A percentile compares a stretch with the other conserved stretches of the same genome.
phyloP scores from a whole-genome alignment of 768 basidiomycete genomes.

The Podaxis rugospora region DNA sequence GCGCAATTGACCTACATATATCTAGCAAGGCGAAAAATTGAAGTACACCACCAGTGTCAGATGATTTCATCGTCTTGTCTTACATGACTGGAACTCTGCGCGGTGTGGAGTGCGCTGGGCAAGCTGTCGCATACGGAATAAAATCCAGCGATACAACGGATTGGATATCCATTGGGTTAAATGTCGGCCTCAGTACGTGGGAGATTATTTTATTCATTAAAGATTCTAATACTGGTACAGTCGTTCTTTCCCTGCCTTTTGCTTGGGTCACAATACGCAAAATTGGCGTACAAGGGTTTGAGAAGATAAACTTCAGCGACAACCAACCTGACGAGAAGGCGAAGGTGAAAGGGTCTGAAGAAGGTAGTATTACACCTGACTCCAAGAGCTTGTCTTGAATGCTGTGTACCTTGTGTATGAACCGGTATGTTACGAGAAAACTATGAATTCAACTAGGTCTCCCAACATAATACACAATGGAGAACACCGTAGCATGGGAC shows the following conservation, averaged over 20 bases:
- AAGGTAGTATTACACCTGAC: not conserved
- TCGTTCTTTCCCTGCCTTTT: constrained; percentile 26
- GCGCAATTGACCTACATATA: not conserved
- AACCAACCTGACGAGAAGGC: not conserved
- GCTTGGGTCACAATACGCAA: constrained; percentile 27
- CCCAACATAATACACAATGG: too few relatives aligned
- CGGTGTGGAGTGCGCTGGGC: constrained; percentile 28
- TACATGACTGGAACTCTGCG: constrained; percentile 31
- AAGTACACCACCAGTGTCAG: constrained; percentile 21
- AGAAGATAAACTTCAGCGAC: constrained; percentile 18
- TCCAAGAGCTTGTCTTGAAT: not conserved
- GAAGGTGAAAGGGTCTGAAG: not conserved
- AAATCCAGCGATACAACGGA: constrained; percentile 28
- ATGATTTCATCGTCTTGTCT: constrained; percentile 27
- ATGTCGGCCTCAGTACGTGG: constrained; percentile 27
- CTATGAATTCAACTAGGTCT: not conserved
- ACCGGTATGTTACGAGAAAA: not conserved
- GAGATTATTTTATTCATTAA: not conserved
- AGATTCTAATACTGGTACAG: constrained; percentile 8
- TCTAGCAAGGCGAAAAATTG: not conserved
- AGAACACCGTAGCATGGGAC: too few relatives aligned
- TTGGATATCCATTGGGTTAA: constrained; percentile 29
- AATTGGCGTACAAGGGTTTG: constrained; percentile 24
- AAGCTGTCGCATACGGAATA: constrained; percentile 29
- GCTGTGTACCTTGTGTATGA: not conserved